These are phyloP conservation scores for Grosmannia huntii DNA, from an alignment of 2,329 filamentous ascomycete genomes.

Conservation along the genomic window DNA sequence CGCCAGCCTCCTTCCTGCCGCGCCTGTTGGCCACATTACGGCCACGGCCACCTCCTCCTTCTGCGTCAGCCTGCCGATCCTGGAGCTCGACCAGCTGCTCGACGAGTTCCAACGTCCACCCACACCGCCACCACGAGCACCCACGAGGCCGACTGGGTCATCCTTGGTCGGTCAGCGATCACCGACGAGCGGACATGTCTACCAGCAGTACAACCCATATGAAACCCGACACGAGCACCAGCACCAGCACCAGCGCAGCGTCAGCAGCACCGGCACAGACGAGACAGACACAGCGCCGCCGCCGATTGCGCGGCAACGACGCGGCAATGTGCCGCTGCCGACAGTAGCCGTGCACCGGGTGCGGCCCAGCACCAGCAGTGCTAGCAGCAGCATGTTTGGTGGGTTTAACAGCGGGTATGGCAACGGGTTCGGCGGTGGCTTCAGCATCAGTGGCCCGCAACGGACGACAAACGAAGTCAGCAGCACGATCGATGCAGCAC, in stretches of 20 bases:
- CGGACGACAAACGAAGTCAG: not conserved
- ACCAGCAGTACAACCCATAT: not conserved
- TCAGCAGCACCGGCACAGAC: not conserved
- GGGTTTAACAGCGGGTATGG: too few relatives aligned
- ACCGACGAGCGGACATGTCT: not conserved
- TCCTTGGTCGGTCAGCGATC: not conserved
- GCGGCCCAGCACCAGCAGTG: not conserved
- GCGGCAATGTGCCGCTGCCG: not conserved
- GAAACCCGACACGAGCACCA: too few relatives aligned
- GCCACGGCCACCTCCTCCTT: not conserved
- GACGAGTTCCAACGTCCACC: conserved; percentile 18
- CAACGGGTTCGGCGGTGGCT: too few relatives aligned
- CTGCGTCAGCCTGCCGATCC: conserved; percentile 13
- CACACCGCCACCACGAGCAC: conserved; percentile 16
- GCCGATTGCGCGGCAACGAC: not conserved
- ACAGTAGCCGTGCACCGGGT: not conserved
- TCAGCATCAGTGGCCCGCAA: not conserved
- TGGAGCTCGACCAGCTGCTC: conserved; percentile 18
- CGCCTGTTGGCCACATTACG: conserved; percentile 2
- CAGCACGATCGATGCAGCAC: not conserved
- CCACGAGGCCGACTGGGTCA: conserved; percentile 3
- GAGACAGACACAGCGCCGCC: not conserved
- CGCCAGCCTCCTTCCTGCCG: too few relatives aligned
- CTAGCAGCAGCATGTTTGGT: not conserved
- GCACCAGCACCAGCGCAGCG: not conserved